Base-by-base conservation (phyloP, 768 basidiomycete species). In the Lepiota brunneoincarnata region DNA sequence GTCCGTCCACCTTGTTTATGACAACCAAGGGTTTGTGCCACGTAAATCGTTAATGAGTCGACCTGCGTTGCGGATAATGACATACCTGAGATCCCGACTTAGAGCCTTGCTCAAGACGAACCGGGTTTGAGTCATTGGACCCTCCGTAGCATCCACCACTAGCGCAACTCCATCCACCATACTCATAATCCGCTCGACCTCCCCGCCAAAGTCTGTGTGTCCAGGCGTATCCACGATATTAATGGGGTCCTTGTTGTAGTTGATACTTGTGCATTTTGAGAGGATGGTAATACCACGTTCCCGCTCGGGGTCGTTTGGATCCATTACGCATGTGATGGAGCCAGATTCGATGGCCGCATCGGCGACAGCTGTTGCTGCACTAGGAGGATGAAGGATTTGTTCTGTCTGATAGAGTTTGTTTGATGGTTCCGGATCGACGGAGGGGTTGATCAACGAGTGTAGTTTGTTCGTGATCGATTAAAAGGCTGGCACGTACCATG, bases 181-280 rank as follows among this genome's bases (percentile, higher is more conserved):
- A 56, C 79, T 79, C 70, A 81, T 70, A 2, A 82, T 76, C 49
- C 81, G 75, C 57, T 84, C 81, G 6, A 84, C 81, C 63, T 84
- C 82, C 52, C 81, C 81, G 31, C 81, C 81, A 66, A 84, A 82
- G 60, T 84, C 82, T 6, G 81, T 81, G 64, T 84, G 82, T 47
- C 82, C 81, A 0, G 81, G 82, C 0, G 82, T 84, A 60, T 84
- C 82, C 55, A 83, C 77, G 56, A 84, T 79, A 50, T 82, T 84
- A 58, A 82, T 79, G 3, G 76, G 68, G 59, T 75, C 75, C 1
- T 72, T 70, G 36, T 76, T 71, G 62, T 79, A 82, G 41, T 68
- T 69, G n/a, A 80, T 73, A 45, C 76, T 78, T 2, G 81, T 81
- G 65, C 79, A 81, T 56, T 82, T 82, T 0, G 79, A 80, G 41